Conservation (phyloP, 177 flowering plant genomes). For the Vitis hybrid region DNA sequence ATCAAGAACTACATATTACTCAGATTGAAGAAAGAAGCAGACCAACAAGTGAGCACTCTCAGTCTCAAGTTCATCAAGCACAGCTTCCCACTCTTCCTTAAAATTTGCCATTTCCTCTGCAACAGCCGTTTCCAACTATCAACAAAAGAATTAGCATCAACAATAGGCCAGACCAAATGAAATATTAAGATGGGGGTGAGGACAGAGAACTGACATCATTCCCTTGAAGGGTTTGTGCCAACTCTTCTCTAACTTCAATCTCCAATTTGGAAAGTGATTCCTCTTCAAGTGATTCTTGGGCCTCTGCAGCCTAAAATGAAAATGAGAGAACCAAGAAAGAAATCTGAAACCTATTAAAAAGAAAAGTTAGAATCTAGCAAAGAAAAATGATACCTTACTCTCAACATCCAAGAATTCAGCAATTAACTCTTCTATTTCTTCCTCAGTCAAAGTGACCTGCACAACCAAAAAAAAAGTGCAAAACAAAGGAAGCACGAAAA, state of each 20-base stretch:
- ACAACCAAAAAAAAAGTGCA: constrained; percentile 15
- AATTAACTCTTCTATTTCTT: constrained; percentile 83
- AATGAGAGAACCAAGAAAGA: constrained; percentile 25
- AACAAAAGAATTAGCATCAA: constrained; percentile 19
- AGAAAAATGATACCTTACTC: constrained; percentile 74
- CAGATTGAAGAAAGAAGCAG: constrained; percentile 30
- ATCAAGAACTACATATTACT: constrained; percentile 21
- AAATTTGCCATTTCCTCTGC: constrained; percentile 70
- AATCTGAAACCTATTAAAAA: background rate
- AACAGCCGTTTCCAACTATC: constrained; percentile 84
- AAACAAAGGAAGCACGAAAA: background rate
- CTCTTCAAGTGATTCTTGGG: constrained; percentile 94
- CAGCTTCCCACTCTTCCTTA: constrained; percentile 77
- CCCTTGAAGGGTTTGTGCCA: constrained; percentile 61
- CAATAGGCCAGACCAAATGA: background rate
- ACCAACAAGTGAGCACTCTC: constrained; percentile 93
- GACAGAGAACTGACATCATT: constrained; percentile 60
- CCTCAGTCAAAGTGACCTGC: constrained; percentile 80
- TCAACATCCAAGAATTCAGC: constrained; percentile 83
- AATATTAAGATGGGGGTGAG: background rate
- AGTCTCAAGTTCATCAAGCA: constrained; percentile 85
- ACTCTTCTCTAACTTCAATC: constrained; percentile 82
- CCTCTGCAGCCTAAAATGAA: constrained; percentile 94
- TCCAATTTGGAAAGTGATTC: constrained; percentile 86
- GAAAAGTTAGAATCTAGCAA: constrained; percentile 4